These are phyloP conservation scores for Ceratocystis eucalypticola DNA, from an alignment of 2,329 filamentous ascomycete species.

Conservation along the genomic window DNA sequence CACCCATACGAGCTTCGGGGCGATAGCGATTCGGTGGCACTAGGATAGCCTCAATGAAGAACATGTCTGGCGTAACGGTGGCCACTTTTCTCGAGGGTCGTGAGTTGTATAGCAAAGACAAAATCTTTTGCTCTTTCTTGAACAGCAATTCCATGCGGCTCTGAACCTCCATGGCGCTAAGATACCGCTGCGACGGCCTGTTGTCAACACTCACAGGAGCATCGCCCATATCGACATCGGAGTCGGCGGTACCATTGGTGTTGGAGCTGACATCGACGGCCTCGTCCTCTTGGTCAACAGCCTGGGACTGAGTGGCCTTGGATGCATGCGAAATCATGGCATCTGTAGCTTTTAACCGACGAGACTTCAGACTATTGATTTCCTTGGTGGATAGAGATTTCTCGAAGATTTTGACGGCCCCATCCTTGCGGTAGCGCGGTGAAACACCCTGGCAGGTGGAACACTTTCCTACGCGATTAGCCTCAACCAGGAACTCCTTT, in stretches of 20 bases:
- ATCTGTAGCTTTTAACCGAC: conserved; percentile 52
- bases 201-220: conserved; percentile 28
- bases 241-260: conserved; percentile 47
- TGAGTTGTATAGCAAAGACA: conserved; percentile 74
- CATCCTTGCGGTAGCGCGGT: conserved; percentile 75
- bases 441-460: conserved; percentile 54
- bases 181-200: conserved; percentile 50
- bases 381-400: conserved; percentile 64
- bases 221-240: conserved; percentile 29
- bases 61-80: conserved; percentile 69
- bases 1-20: conserved; percentile 70
- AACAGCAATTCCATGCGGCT: conserved; percentile 69
- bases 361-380: conserved; percentile 60
- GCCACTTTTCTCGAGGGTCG: conserved; percentile 46
- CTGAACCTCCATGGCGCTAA: conserved; percentile 72
- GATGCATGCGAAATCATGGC: conserved; percentile 41
- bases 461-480: conserved; percentile 59
- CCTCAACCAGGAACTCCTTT: conserved; percentile 65
- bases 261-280: conserved; percentile 33
- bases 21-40: conserved; percentile 88
- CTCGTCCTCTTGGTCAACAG: conserved; percentile 43
- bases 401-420: conserved; percentile 86
- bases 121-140: conserved; percentile 69
- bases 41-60: conserved; percentile 75
- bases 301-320: conserved; percentile 22